These are phyloP conservation scores for Auricularia heimuer DNA, from an alignment of 768 basidiomycete genomes.

Conservation along the genomic window DNA sequence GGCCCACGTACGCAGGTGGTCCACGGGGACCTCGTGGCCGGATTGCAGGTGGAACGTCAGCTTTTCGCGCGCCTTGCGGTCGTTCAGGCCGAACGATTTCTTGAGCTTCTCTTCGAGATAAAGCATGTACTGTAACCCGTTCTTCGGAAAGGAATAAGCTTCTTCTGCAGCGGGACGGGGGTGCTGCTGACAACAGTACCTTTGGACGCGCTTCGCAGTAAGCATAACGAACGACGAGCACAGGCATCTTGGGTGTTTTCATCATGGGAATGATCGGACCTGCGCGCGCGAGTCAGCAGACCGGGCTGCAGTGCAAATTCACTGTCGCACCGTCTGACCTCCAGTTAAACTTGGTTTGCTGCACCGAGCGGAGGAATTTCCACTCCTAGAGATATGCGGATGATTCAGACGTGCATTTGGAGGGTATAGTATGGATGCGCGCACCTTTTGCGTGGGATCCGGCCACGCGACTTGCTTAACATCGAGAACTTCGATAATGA, in stretches of 20 bases:
- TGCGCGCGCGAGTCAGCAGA: background rate
- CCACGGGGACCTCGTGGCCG: background rate
- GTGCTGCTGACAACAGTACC: background rate
- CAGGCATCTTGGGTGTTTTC: background rate
- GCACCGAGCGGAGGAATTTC: background rate
- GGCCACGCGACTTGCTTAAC: background rate
- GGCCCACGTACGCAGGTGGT: background rate
- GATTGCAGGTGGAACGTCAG: background rate
- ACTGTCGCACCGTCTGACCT: background rate
- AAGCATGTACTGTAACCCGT: background rate
- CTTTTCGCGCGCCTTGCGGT: background rate
- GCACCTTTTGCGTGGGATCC: background rate
- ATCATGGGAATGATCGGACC: background rate
- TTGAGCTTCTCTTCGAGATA: background rate
- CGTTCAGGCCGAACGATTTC: background rate
- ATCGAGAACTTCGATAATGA: background rate
- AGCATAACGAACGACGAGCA: background rate
- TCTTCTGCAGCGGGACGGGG: background rate
- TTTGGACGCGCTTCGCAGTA: background rate
- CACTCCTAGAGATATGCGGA: background rate
- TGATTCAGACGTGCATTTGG: background rate
- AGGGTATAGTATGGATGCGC: background rate
- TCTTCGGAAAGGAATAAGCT: background rate
- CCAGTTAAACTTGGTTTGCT: background rate
- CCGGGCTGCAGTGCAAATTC: background rate